These are phyloP conservation scores for Lophiotrema nucula DNA, from an alignment of 495 filamentous ascomycete species.

Conservation along the genomic window DNA sequence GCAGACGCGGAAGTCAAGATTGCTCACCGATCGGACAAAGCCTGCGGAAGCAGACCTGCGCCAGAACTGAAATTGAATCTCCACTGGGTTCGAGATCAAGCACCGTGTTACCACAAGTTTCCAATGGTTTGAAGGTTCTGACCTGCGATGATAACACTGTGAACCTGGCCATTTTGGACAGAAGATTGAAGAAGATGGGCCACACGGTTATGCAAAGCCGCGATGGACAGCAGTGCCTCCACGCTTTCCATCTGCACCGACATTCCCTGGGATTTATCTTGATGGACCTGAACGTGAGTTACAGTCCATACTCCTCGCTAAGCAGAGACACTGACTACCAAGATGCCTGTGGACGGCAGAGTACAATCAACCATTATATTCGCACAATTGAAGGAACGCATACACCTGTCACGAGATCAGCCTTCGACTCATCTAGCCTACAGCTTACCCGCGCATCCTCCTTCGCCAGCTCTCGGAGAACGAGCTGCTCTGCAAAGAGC, in stretches of 20 bases:
- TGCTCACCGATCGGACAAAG: not conserved
- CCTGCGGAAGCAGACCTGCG: not conserved
- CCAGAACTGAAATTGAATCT: not conserved
- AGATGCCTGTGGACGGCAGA: slow-evolving; percentile 18
- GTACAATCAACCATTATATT: slow-evolving; percentile 19
- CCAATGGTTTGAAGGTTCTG: not conserved
- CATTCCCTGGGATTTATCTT: slow-evolving; percentile 14
- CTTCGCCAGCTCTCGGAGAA: not conserved
- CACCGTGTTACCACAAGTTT: not conserved
- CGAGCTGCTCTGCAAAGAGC: not conserved
- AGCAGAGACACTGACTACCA: not conserved
- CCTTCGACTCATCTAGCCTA: not conserved
- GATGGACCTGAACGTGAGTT: slow-evolving; percentile 25
- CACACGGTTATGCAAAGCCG: slow-evolving; percentile 7
- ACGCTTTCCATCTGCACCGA: slow-evolving; percentile 1
- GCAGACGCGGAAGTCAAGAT: not conserved
- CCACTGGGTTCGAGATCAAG: not conserved
- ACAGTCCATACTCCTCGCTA: not conserved
- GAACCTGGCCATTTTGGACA: slow-evolving; percentile 14
- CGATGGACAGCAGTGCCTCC: slow-evolving; percentile 18
- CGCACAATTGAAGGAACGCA: slow-evolving; percentile 3
- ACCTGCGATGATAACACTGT: slow-evolving; percentile 19
- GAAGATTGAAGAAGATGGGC: slow-evolving; percentile 15
- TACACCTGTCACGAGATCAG: not conserved
- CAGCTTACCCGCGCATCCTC: not conserved